Evolutionary conservation across 805 yeast genomes (phyloP).

Genomic region (Torulaspora indica): DNA sequence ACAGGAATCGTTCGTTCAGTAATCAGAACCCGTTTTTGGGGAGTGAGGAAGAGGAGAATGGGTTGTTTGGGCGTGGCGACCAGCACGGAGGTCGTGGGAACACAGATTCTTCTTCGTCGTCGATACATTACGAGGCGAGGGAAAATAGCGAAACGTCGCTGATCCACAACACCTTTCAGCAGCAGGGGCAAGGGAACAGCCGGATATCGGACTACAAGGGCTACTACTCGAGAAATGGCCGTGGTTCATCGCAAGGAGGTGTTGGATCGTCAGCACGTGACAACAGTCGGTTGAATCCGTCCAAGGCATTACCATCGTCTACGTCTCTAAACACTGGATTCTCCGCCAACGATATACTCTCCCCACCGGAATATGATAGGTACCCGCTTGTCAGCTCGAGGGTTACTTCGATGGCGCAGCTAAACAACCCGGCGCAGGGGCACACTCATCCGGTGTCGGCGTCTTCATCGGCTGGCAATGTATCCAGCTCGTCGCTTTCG

Average conservation of each 20-base stretch:
- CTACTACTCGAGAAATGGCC: slow-evolving; percentile 28
- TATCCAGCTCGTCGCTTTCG: slow-evolving; percentile 27
- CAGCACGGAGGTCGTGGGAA: not conserved
- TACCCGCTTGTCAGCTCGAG: slow-evolving; percentile 61
- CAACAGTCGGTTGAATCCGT: slow-evolving; percentile 5
- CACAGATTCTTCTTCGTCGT: slow-evolving; percentile 14
- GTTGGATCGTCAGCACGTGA: slow-evolving; percentile 6
- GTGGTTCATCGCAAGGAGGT: slow-evolving; percentile 5
- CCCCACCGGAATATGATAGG: slow-evolving; percentile 60
- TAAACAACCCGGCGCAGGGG: slow-evolving; percentile 11
- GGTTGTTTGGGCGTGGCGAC: slow-evolving; percentile 1
- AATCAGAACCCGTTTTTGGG: slow-evolving; percentile 15
- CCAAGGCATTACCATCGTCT: slow-evolving; percentile 16
- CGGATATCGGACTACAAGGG: slow-evolving; percentile 31
- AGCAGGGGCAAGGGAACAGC: not conserved
- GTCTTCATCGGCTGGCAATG: slow-evolving; percentile 33
- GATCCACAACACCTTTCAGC: slow-evolving; percentile 4
- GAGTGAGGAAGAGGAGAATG: slow-evolving; percentile 17
- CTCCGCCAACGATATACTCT: slow-evolving; percentile 25
- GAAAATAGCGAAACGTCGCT: slow-evolving; percentile 13
- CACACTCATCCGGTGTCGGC: slow-evolving; percentile 4
- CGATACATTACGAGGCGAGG: slow-evolving; percentile 8
- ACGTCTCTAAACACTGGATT: slow-evolving; percentile 16
- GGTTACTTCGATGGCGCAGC: slow-evolving; percentile 47
- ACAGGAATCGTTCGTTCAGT: slow-evolving; percentile 14